These are phyloP conservation scores for Aspergillus versicolor DNA, from an alignment of 2,329 filamentous ascomycete species.

Conservation along the genomic window DNA sequence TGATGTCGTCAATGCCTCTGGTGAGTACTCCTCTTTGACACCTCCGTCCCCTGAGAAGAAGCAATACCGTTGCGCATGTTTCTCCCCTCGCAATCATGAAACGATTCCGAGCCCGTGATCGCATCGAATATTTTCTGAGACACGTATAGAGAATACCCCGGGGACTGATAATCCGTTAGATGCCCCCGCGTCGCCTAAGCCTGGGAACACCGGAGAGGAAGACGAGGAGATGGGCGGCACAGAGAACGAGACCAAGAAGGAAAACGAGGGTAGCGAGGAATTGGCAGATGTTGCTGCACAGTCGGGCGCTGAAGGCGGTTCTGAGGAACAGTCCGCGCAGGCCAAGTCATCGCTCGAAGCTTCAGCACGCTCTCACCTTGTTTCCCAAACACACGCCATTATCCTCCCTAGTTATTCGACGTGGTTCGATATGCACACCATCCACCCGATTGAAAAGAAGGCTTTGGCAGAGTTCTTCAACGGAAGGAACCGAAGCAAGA, in stretches of 20 bases:
- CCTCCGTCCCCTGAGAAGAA: conserved; percentile 13
- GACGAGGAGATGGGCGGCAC: conserved; percentile 81
- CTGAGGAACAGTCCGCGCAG: conserved; percentile 59
- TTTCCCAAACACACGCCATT: conserved; percentile 91
- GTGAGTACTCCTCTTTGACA: conserved; percentile 23
- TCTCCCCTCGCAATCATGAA: conserved; percentile 19
- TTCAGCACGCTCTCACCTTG: conserved; percentile 85
- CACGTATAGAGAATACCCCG: conserved; percentile 26
- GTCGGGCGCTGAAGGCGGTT: conserved; percentile 49
- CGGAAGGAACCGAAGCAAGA: conserved; percentile 96
- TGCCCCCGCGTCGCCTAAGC: conserved; percentile 63
- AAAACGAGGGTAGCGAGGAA: conserved; percentile 46
- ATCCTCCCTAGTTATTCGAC: conserved; percentile 96
- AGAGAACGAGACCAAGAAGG: conserved; percentile 44
- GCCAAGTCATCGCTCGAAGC: conserved; percentile 80
- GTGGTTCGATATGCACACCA: conserved; percentile 97
- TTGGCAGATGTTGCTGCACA: conserved; percentile 46
- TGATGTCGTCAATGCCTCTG: conserved; percentile 31
- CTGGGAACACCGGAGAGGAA: conserved; percentile 61
- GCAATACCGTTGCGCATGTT: neutral
- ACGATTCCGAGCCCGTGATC: conserved; percentile 31
- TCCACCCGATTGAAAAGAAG: conserved; percentile 90
- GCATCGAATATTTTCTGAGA: conserved; percentile 31
- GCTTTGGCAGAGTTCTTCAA: conserved; percentile 98
- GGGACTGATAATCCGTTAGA: conserved; percentile 67